Evolutionary conservation across 2,329 filamentous ascomycete genomes (phyloP), one percentile per base, ranked within the genome.

Genomic region (Dryadomyces quercivorus): DNA sequence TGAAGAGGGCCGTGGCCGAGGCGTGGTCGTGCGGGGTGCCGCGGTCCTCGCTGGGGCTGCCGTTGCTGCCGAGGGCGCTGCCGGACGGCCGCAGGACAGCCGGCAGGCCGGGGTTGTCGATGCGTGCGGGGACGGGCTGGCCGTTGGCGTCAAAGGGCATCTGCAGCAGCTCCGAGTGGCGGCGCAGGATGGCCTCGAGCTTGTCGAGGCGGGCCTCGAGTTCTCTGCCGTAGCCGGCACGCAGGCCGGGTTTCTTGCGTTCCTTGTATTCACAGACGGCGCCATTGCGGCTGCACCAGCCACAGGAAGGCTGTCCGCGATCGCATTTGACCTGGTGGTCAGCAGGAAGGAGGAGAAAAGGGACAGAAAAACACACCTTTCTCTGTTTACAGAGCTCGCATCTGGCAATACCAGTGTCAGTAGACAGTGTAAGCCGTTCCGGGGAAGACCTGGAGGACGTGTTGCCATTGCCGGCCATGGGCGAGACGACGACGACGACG

Each of bases 341-440:
- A 45, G 50, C 40, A n/a, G 2, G 5, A 16, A 34, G 3, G 9
- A 21, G 21, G 42, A 1, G 21, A n/a, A 26, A 21, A 44, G 12
- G 34, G 43, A 43, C 44, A 31, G 21, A 22, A 40, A 45, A 49
- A 63, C 67, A 54, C 69, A 88, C 86, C 75, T 91, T 92, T 71
- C 87, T 75, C 67, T 86, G 82, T 69, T 91, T 90, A 72, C 86
- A 89, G 52, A 86, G 75, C 69, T 91, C 87, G 64, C 87, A 85
- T 63, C 82, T 85, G 36, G 10, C 36, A 16, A 16, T 40, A 31
- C 26, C 26, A 31, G 26, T 31, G 26, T 31, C 38, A 42, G 42
- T 16, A 13, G 42, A 18, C 16, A 18, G 16, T 18, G 13, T 8
- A 44, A 8, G 16, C 16, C 26, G 26, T 31, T 31, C 26, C 26